These are phyloP conservation scores for Thraustochytrium striatum DNA, from an alignment of 352 stramenopile genomes.

Conservation along the genomic window DNA sequence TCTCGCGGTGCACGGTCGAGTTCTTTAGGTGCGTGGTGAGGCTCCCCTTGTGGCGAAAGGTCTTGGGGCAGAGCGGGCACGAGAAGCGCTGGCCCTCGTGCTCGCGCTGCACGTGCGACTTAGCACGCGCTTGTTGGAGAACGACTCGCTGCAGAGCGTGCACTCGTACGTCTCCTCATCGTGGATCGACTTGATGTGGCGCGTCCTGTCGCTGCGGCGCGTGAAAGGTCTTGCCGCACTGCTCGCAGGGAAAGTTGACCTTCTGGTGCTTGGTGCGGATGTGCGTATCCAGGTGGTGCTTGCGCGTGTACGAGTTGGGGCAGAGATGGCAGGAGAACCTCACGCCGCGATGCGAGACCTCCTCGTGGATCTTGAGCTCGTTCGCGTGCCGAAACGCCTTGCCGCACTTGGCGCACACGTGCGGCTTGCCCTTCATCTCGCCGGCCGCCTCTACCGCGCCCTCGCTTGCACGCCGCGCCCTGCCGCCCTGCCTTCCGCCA, in stretches of 20 bases:
- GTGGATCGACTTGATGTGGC: background rate
- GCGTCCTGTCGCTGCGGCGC: background rate
- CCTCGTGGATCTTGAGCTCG: background rate
- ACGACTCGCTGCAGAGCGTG: background rate
- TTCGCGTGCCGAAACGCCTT: slow-evolving; percentile 34
- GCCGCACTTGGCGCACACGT: slow-evolving; percentile 15
- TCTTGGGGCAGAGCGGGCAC: slow-evolving; percentile 3
- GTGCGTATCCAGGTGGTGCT: slow-evolving; percentile 16
- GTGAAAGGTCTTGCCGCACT: slow-evolving; percentile 12
- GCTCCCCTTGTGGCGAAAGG: slow-evolving; percentile 11
- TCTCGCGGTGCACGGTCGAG: background rate
- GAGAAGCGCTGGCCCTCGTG: slow-evolving; percentile 5
- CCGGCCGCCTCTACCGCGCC: too few species aligned
- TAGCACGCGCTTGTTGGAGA: slow-evolving; percentile 5
- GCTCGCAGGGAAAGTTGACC: slow-evolving; percentile 4
- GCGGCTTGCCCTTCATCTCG: slow-evolving; percentile 13
- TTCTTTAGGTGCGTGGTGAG: slow-evolving; percentile 18
- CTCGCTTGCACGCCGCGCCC: too few species aligned
- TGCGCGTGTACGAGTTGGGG: slow-evolving; percentile 2
- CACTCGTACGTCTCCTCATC: slow-evolving; percentile 20
- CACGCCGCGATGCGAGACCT: slow-evolving; percentile 7
- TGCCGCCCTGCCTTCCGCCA: too few species aligned
- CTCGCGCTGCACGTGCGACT: slow-evolving; percentile 4
- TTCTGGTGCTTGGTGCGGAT: background rate
- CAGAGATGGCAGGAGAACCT: slow-evolving; percentile 5